phyloP scores from a whole-genome alignment of 805 yeast species.

The Starmerella apis region DNA sequence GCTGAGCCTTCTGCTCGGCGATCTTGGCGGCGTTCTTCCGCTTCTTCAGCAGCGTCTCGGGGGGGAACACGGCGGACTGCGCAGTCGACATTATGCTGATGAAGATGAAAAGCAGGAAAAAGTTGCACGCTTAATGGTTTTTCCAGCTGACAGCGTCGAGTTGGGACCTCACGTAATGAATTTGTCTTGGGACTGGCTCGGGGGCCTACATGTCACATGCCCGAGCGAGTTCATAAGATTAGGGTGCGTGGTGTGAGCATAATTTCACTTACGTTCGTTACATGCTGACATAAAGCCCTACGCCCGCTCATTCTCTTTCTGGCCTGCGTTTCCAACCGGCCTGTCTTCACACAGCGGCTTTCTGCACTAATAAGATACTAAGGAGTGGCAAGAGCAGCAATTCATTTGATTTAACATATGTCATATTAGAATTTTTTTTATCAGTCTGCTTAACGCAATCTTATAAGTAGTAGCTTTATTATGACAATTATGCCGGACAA shows the following conservation, averaged over 20 bases:
- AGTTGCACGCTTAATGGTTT: conserved; percentile 9
- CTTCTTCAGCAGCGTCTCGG: conserved; percentile 53
- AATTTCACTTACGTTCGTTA: neutral
- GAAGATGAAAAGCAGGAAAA: conserved; percentile 13
- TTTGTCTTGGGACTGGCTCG: neutral
- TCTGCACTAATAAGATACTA: too few species aligned
- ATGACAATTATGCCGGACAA: too few species aligned
- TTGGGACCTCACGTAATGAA: conserved; percentile 6
- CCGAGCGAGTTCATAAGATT: neutral
- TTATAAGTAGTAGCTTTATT: too few species aligned
- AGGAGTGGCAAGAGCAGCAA: too few species aligned
- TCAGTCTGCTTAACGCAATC: too few species aligned
- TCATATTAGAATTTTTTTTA: too few species aligned
- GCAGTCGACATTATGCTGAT: conserved; percentile 13
- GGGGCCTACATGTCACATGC: neutral
- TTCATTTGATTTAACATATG: too few species aligned
- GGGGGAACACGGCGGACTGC: conserved; percentile 32
- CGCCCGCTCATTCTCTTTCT: neutral
- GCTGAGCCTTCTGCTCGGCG: conserved; percentile 45
- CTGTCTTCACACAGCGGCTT: too few species aligned
- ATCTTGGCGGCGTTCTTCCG: conserved; percentile 47
- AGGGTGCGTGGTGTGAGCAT: neutral
- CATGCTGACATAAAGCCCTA: conserved; percentile 5
- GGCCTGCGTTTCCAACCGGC: too few species aligned
- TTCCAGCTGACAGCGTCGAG: conserved; percentile 7